Base-by-base conservation (phyloP, 2,329 filamentous ascomycete genomes). In the Ascochyta viciae-villosae region DNA sequence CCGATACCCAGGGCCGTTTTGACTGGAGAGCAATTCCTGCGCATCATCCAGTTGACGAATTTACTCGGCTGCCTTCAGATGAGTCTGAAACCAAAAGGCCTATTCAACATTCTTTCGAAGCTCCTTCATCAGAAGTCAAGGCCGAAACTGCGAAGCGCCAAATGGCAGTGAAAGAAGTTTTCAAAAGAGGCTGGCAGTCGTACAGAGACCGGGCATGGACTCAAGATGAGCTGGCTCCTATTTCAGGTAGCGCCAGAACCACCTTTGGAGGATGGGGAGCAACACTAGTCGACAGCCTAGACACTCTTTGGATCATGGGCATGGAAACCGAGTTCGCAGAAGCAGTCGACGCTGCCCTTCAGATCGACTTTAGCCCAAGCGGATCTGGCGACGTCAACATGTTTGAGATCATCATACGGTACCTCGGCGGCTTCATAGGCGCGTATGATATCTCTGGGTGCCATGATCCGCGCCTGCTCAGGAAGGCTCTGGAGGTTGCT, bases 381-480 rank as follows among this genome's bases (percentile, higher is more conserved):
- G 69, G 62, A 1, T 56, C 72, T 29, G 75, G 78, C 23, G 71
- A 70, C 15, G 63, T 81, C 64, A 81, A 81, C 48, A 73, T 81
- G 15, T 81, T 81, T 49, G 80, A 81, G 58, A 81, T 78, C 0
- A 81, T 77, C 4, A 82, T 97, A 69, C 87, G 94, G 43, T 96
- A 97, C 66, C 82, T 98, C 1, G 94, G 94, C 33, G 94, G 94
- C 1, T 80, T 98, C 40, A 69, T 97, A 40, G 88, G 87, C 35
- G 94, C 93, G 3, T 96, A 95, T 71, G 94, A 98, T 76, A 83
- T 97, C 47, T 92, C 89, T 44, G 89, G 85, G 59, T 66, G 62
- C 9, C 67, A 72, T 39, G 89, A 96, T 68, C 76, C 81, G 15
- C 80, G 89, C 22, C 81, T 96, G 10, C 81, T 96, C 27, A 84